Evolutionary conservation across 208 protist species (phyloP).

Genomic region (Trichomonas gallinae): DNA sequence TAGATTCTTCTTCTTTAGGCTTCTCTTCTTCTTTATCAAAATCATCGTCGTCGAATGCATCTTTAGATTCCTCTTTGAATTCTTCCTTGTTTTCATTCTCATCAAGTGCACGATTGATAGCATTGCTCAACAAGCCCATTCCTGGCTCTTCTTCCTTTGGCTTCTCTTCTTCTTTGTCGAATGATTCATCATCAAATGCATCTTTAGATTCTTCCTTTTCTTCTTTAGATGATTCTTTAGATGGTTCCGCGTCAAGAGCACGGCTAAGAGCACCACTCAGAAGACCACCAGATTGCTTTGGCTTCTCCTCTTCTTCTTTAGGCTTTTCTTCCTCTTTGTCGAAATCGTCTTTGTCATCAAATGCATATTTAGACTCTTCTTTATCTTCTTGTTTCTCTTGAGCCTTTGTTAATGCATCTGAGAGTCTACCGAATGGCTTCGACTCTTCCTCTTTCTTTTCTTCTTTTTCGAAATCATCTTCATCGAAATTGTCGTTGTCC

Average conservation of each 20-base stretch:
- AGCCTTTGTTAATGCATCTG: not conserved
- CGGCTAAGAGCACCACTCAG: not conserved
- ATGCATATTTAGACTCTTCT: not conserved
- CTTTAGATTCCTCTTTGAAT: not conserved
- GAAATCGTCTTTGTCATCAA: not conserved
- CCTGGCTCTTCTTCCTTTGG: not conserved
- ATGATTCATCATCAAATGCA: not conserved
- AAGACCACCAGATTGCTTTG: not conserved
- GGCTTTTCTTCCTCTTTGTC: not conserved
- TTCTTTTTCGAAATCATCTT: not conserved
- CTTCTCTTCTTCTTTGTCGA: not conserved
- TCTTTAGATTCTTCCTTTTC: not conserved
- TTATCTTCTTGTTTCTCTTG: not conserved
- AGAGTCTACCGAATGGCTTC: not conserved
- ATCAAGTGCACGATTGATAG: not conserved
- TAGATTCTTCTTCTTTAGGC: not conserved
- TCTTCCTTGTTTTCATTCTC: not conserved
- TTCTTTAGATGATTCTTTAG: not conserved
- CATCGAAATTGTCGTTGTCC: not conserved
- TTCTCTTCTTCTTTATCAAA: not conserved
- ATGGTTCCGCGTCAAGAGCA: not conserved
- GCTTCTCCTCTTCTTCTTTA: not conserved
- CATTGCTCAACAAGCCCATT: not conserved
- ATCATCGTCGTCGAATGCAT: not conserved
- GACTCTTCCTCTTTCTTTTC: not conserved